These are phyloP conservation scores for Aspergillus texensis DNA, from an alignment of 2,329 filamentous ascomycete genomes.

Conservation along the genomic window DNA sequence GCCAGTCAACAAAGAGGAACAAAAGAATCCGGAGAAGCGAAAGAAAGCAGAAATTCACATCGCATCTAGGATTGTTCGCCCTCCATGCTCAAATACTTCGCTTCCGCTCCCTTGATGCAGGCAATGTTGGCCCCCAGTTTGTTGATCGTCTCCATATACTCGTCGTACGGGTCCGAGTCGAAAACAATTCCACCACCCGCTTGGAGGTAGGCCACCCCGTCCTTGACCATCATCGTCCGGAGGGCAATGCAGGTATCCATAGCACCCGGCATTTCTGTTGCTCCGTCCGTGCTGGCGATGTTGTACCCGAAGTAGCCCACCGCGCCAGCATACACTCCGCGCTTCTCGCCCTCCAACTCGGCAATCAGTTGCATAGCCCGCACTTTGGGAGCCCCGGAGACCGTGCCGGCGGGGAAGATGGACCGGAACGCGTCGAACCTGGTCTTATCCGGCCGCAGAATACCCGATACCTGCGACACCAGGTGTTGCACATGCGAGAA, in stretches of 20 bases:
- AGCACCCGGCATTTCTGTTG: conserved; percentile 68
- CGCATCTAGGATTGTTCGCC: conserved; percentile 21
- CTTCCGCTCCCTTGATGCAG: conserved; percentile 83
- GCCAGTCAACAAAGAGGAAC: background rate
- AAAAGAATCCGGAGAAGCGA: background rate
- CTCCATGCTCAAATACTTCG: conserved; percentile 58
- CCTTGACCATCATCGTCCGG: conserved; percentile 92
- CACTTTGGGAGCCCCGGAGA: conserved; percentile 94
- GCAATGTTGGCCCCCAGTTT: conserved; percentile 89
- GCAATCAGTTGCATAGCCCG: conserved; percentile 96
- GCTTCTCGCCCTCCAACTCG: conserved; percentile 90
- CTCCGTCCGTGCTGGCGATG: conserved; percentile 66
- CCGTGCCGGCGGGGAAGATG: conserved; percentile 96
- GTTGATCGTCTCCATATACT: conserved; percentile 96
- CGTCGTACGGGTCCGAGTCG: conserved; percentile 86
- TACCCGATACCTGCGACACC: conserved; percentile 90
- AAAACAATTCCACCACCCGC: conserved; percentile 87
- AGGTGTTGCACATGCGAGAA: conserved; percentile 98
- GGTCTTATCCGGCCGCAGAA: conserved; percentile 80
- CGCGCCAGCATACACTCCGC: conserved; percentile 92
- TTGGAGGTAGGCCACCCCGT: conserved; percentile 88
- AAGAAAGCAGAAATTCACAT: background rate
- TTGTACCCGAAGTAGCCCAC: conserved; percentile 96
- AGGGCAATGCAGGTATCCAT: conserved; percentile 88
- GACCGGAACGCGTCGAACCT: conserved; percentile 94